Evolutionary conservation across 805 yeast genomes (phyloP).

Genomic region (Saccharomycopsis selenospora): DNA sequence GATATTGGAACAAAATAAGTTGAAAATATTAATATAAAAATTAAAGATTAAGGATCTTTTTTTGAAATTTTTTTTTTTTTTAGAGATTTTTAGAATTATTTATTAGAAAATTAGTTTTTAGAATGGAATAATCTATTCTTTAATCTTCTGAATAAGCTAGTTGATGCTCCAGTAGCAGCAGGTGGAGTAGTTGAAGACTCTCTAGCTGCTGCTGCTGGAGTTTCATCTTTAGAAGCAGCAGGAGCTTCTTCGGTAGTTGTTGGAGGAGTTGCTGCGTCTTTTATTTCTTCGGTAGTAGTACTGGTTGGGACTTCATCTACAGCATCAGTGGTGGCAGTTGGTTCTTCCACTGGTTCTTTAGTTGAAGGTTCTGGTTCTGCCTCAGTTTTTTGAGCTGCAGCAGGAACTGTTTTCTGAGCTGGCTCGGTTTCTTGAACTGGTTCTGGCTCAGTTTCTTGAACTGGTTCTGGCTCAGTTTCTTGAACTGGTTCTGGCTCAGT

Average conservation of each 20-base stretch:
- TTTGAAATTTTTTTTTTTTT: too few relatives aligned
- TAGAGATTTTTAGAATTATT: too few relatives aligned
- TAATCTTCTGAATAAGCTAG: background rate
- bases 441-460: too few relatives aligned
- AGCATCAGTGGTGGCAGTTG: constrained; percentile 20
- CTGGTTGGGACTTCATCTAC: constrained; percentile 18
- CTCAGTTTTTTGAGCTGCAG: constrained; percentile 5
- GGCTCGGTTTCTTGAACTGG: too few relatives aligned
- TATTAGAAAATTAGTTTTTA: too few relatives aligned
- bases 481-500: too few relatives aligned
- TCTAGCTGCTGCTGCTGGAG: background rate
- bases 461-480: too few relatives aligned
- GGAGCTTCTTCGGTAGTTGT: constrained; percentile 15
- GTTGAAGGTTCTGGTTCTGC: background rate
- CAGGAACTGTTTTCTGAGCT: background rate
- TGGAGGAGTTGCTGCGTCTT: constrained; percentile 20
- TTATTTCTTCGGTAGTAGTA: too few relatives aligned
- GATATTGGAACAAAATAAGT: too few relatives aligned
- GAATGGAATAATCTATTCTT: too few relatives aligned
- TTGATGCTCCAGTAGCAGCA: background rate
- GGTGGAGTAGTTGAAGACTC: background rate
- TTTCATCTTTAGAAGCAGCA: background rate
- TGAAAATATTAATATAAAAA: too few relatives aligned
- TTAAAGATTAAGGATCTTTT: too few relatives aligned
- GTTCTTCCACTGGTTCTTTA: constrained; percentile 1